Percentiles rank a stretch among this genome's conserved stretches.
Evolutionary conservation across 192 early-diverging fungal species (phyloP).

Genomic region (Entrophospora sp.): DNA sequence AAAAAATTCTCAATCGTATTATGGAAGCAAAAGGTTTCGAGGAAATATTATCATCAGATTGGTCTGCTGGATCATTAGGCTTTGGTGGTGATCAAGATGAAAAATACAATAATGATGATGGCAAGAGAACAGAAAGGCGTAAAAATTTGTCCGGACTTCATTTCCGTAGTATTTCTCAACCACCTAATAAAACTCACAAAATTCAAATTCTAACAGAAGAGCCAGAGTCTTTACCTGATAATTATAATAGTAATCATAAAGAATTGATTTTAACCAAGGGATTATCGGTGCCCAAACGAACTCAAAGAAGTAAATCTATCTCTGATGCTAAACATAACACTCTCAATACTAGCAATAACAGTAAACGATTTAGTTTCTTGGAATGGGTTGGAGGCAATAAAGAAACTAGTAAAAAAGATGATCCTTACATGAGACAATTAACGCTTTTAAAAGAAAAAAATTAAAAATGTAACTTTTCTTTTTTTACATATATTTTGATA

Average conservation of each 20-base stretch:
- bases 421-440: too few species aligned
- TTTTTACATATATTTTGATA: too few species aligned
- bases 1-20: slow-evolving; percentile 70
- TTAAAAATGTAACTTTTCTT: too few species aligned
- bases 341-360: too few species aligned
- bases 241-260: too few species aligned
- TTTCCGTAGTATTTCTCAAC: not conserved
- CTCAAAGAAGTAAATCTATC: not conserved
- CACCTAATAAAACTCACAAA: not conserved
- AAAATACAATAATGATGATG: not conserved
- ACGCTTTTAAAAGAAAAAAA: too few species aligned
- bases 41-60: slow-evolving; percentile 6
- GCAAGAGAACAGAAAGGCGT: slow-evolving; percentile 10
- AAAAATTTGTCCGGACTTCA: slow-evolving; percentile 1
- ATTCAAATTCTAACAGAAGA: not conserved
- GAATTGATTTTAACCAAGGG: not conserved
- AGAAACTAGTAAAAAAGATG: too few species aligned
- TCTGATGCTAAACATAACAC: too few species aligned
- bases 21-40: slow-evolving; percentile 32
- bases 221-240: too few species aligned
- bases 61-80: not conserved
- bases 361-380: not conserved
- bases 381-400: not conserved
- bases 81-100: not conserved
- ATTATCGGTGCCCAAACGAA: not conserved